phyloP scores from a whole-genome alignment of 352 stramenopile species.

The Pythium coloratum region DNA sequence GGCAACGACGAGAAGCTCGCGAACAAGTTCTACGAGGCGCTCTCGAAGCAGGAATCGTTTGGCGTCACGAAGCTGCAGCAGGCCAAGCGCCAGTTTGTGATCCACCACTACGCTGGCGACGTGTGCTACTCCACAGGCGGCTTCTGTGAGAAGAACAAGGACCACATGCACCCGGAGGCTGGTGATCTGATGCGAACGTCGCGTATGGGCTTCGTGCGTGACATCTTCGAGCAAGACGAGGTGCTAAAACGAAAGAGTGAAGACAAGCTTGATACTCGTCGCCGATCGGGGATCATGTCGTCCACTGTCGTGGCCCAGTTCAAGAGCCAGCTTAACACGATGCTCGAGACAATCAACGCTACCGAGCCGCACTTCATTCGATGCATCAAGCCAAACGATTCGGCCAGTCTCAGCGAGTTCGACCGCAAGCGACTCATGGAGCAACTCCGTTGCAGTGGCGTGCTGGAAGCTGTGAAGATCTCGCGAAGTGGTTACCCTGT shows the following conservation, averaged over 20 bases:
- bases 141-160: conserved; percentile 91
- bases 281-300: conserved; percentile 78
- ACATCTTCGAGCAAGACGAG: conserved; percentile 60
- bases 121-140: conserved; percentile 81
- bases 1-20: conserved; percentile 83
- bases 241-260: conserved; percentile 32
- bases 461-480: conserved; percentile 89
- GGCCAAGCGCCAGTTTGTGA: conserved; percentile 82
- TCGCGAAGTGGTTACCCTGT: conserved; percentile 92
- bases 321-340: conserved; percentile 88
- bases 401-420: conserved; percentile 56
- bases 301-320: conserved; percentile 92
- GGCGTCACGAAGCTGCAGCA: conserved; percentile 69
- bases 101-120: conserved; percentile 84
- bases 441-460: conserved; percentile 85
- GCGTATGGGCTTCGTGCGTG: conserved; percentile 59
- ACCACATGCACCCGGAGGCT: conserved; percentile 84
- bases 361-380: conserved; percentile 93
- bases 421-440: conserved; percentile 71
- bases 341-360: conserved; percentile 94
- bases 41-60: conserved; percentile 69
- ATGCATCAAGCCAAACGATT: conserved; percentile 89
- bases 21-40: conserved; percentile 79
- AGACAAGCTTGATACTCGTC: conserved; percentile 37
- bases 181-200: conserved; percentile 74